These are phyloP conservation scores for Fusarium sp. DNA, from an alignment of 2,329 filamentous ascomycete genomes.

Conservation along the genomic window DNA sequence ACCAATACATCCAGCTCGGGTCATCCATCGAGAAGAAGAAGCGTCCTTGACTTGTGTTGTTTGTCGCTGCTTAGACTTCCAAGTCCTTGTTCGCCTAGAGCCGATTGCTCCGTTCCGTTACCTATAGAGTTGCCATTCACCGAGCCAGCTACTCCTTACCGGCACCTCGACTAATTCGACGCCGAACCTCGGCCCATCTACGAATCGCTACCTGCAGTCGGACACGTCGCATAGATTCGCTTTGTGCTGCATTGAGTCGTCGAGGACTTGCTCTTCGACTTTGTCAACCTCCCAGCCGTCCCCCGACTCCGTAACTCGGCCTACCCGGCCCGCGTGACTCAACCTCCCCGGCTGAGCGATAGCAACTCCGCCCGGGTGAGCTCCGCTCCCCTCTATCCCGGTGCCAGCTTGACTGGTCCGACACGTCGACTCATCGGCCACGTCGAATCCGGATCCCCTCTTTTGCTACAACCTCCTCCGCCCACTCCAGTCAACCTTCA, in stretches of 20 bases:
- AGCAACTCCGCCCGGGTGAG: slow-evolving; percentile 42
- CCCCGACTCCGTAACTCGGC: slow-evolving; percentile 26
- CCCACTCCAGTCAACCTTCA: slow-evolving; percentile 15
- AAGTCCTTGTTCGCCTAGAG: slow-evolving; percentile 32
- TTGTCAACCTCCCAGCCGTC: slow-evolving; percentile 16
- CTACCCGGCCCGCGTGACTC: slow-evolving; percentile 36
- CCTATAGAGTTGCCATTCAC: slow-evolving; percentile 11
- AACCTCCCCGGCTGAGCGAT: slow-evolving; percentile 37
- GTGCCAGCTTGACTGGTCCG: slow-evolving; percentile 44
- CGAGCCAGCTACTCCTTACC: slow-evolving; percentile 5
- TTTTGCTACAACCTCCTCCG: slow-evolving; percentile 7
- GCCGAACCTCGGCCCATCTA: slow-evolving; percentile 19
- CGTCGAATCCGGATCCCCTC: slow-evolving; percentile 39
- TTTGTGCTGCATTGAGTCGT: slow-evolving; percentile 39
- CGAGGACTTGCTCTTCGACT: slow-evolving; percentile 37
- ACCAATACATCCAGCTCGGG: slow-evolving; percentile 20
- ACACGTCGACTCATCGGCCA: slow-evolving; percentile 44
- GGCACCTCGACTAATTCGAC: slow-evolving; percentile 5
- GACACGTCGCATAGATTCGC: slow-evolving; percentile 22
- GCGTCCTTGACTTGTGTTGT: slow-evolving; percentile 39
- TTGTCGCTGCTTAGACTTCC: slow-evolving; percentile 28
- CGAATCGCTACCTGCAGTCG: slow-evolving; percentile 15
- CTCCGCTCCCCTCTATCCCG: slow-evolving; percentile 45
- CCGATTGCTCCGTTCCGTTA: slow-evolving; percentile 22
- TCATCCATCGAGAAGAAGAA: slow-evolving; percentile 48